Evolutionary conservation across 441 rosid genomes (phyloP), one percentile per base, ranked within the genome.

Genomic region (Croton laevigatus): DNA sequence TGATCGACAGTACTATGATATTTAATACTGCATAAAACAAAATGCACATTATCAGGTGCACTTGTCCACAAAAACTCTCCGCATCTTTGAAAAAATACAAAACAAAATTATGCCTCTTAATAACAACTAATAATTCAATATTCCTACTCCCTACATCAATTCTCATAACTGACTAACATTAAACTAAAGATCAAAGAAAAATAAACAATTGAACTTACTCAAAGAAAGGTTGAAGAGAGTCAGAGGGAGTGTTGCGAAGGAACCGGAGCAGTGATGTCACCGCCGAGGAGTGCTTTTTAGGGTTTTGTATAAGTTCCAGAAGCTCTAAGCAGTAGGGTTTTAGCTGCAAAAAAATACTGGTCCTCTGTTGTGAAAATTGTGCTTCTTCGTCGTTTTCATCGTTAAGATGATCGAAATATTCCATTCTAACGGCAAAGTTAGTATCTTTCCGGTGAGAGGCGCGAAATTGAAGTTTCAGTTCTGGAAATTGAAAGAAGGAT

Each of bases 221-320:
- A 75, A 92, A 88, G 84, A 91, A 86, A 5, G 95, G 88, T 65
- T 92, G 97, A 17, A 92, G 89, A 53, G 72, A 71, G 57, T 68
- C 55, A 14, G 91, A 65, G 45, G 90, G 81, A 62, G 86, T 74
- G 55, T 69, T 52, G 55, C 83, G 88, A 75, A 94, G 91, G 70
- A 86, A 79, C 8, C 36, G 70, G 73, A 87, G 88, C 59, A 94
- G 71, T 0, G 83, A 81, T 42, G 86, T 69, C 59, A 91, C 65
- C 8, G 87, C 73, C n/a, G 88, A 73, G 52, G 83, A 77, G 51
- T 76, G 70, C 45, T 79, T 82, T 70, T 73, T 80, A 75, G 89
- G 88, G 86, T 81, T 89, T 80, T 87, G 91, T 11, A 86, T 65
- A 68, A 90, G 83, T 60, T 81, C 85, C 1, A 95, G 84, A 70